These are phyloP conservation scores for Starmerella cellae DNA, from an alignment of 805 yeast species.

Conservation along the genomic window DNA sequence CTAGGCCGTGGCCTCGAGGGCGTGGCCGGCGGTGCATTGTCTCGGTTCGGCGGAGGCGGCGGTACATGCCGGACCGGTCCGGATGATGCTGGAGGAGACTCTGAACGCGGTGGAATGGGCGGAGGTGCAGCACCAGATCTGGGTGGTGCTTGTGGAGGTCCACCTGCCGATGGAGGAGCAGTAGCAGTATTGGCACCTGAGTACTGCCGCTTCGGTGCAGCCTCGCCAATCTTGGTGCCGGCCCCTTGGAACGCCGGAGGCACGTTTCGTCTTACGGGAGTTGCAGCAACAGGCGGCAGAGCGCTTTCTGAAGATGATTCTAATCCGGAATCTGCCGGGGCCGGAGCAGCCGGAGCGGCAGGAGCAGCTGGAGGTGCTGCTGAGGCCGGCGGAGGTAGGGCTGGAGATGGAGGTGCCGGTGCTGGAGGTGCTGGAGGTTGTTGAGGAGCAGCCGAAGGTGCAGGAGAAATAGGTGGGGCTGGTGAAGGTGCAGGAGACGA, in stretches of 20 bases:
- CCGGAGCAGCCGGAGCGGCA: constrained; percentile 8
- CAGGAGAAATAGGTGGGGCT: constrained; percentile 13
- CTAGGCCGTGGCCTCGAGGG: not conserved
- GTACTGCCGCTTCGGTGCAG: constrained; percentile 6
- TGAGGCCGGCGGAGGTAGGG: constrained; percentile 7
- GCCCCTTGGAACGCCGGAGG: constrained; percentile 15
- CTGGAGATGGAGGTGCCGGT: constrained; percentile 4
- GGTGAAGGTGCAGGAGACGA: constrained; percentile 17
- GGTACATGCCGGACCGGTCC: not conserved
- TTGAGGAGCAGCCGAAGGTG: constrained; percentile 1
- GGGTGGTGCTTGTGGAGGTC: not conserved
- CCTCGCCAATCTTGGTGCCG: constrained; percentile 13
- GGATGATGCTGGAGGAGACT: not conserved
- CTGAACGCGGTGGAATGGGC: constrained; percentile 4
- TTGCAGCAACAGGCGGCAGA: constrained; percentile 1
- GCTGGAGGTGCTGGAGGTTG: not conserved
- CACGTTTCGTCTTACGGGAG: constrained; percentile 14
- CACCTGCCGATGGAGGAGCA: not conserved
- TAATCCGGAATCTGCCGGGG: constrained; percentile 6
- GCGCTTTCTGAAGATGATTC: not conserved
- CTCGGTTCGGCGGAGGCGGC: not conserved
- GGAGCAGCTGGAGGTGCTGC: constrained; percentile 14
- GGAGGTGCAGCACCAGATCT: not conserved
- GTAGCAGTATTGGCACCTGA: not conserved
- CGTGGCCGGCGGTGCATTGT: constrained; percentile 4